These are phyloP conservation scores for Piloderma croceum DNA, from an alignment of 768 basidiomycete genomes.

Conservation along the genomic window DNA sequence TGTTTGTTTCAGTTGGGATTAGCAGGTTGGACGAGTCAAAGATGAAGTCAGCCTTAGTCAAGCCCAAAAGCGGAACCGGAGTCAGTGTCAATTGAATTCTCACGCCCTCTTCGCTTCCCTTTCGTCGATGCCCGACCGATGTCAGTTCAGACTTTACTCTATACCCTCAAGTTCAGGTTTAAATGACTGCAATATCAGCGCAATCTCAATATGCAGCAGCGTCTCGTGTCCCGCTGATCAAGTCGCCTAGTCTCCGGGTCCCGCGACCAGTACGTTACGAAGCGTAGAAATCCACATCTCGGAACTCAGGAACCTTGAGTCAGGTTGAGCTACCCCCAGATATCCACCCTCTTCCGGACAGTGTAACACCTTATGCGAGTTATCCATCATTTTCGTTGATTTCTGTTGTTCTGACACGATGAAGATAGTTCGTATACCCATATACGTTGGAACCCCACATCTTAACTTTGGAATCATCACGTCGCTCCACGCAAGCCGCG, in stretches of 20 bases:
- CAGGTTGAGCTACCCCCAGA: constrained; percentile 86
- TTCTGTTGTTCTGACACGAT: too few relatives aligned
- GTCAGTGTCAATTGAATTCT: too few relatives aligned
- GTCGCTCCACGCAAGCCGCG: constrained; percentile 59
- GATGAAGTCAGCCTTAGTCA: too few relatives aligned
- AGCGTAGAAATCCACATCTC: background rate
- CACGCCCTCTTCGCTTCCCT: too few relatives aligned
- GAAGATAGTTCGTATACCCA: constrained; percentile 95
- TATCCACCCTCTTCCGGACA: constrained; percentile 91
- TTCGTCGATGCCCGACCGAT: background rate
- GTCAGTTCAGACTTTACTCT: background rate
- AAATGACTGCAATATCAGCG: background rate
- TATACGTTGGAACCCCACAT: constrained; percentile 90
- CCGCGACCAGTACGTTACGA: constrained; percentile 60
- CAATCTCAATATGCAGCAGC: constrained; percentile 76
- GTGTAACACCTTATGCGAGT: constrained; percentile 81
- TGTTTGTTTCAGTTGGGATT: too few relatives aligned
- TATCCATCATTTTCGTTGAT: constrained; percentile 2
- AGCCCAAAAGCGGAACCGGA: too few relatives aligned
- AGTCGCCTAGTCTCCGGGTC: constrained; percentile 85
- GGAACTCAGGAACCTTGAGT: constrained; percentile 1
- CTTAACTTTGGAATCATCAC: constrained; percentile 67
- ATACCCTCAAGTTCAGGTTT: background rate
- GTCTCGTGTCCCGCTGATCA: constrained; percentile 77
- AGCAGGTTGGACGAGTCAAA: too few relatives aligned